These are phyloP conservation scores for Athelia sp. DNA, from an alignment of 1,284 basidiomycete genomes.

Conservation along the genomic window DNA sequence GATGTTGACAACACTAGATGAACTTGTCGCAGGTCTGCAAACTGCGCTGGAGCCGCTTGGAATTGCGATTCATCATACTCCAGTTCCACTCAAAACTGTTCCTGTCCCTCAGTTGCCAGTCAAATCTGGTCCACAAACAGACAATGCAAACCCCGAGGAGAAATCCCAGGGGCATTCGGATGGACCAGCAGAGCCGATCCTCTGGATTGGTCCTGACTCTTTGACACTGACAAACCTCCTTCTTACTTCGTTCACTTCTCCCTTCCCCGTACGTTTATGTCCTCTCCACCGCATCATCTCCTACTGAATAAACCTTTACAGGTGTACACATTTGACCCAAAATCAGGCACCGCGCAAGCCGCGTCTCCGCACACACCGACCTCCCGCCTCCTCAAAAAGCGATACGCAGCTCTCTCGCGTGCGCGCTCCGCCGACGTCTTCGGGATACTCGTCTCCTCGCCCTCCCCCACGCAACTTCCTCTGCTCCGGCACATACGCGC, in stretches of 20 bases:
- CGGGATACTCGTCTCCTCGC: slow-evolving; percentile 91
- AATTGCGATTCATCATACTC: background rate
- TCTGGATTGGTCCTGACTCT: slow-evolving; percentile 86
- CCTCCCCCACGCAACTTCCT: slow-evolving; percentile 83
- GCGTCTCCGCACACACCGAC: slow-evolving; percentile 52
- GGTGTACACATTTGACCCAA: slow-evolving; percentile 79
- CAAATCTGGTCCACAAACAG: too few relatives aligned
- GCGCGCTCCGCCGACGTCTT: slow-evolving; percentile 93
- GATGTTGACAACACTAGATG: slow-evolving; percentile 21
- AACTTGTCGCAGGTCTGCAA: slow-evolving; percentile 29
- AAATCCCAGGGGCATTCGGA: slow-evolving; percentile 1
- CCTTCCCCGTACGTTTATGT: slow-evolving; percentile 27
- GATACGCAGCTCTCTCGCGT: slow-evolving; percentile 85
- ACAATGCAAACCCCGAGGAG: background rate
- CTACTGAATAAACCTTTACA: slow-evolving; percentile 19
- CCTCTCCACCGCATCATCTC: too few relatives aligned
- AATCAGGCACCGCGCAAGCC: slow-evolving; percentile 37
- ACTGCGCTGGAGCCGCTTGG: slow-evolving; percentile 14
- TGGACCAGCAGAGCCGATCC: slow-evolving; percentile 32
- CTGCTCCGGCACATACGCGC: slow-evolving; percentile 74
- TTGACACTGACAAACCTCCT: slow-evolving; percentile 83
- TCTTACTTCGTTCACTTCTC: slow-evolving; percentile 14
- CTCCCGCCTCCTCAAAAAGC: slow-evolving; percentile 87
- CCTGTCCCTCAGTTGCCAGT: slow-evolving; percentile 1
- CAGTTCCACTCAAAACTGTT: slow-evolving; percentile 16